A percentile compares a stretch with the other conserved stretches of the same genome.
Conservation (phyloP, 2,329 filamentous ascomycete species). For the Pseudogymnoascus sp. region DNA sequence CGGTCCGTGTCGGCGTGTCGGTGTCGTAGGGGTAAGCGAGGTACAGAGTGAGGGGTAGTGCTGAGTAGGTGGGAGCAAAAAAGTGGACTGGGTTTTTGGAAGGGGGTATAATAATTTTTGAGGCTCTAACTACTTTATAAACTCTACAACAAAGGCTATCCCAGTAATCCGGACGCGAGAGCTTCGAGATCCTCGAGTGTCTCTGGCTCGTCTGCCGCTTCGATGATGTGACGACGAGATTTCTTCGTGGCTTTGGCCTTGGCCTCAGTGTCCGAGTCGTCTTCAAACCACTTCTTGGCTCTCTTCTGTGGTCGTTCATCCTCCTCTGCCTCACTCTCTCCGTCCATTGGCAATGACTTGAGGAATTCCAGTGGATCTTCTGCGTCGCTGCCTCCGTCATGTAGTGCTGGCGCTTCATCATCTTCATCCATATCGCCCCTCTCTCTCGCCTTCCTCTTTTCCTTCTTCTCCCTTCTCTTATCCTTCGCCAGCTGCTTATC, state of each 20-base stretch:
- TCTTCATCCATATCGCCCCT: conserved; percentile 42
- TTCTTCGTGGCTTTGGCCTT: conserved; percentile 35
- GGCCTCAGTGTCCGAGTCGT: conserved; percentile 47
- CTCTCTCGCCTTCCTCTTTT: conserved; percentile 64
- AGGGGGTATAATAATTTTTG: conserved; percentile 8
- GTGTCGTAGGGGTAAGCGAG: conserved; percentile 1
- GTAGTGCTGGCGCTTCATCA: conserved; percentile 23
- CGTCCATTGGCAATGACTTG: conserved; percentile 48
- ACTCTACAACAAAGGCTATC: conserved; percentile 23
- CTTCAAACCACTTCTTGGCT: conserved; percentile 73
- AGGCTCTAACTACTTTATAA: conserved; percentile 6
- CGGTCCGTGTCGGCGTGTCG: background rate
- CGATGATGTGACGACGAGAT: conserved; percentile 44
- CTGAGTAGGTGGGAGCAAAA: background rate
- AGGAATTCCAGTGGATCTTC: conserved; percentile 52
- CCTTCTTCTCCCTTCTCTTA: conserved; percentile 68
- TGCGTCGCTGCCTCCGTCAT: conserved; percentile 34
- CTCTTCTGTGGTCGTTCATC: conserved; percentile 50
- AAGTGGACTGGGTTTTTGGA: background rate
- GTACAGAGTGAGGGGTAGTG: conserved; percentile 2
- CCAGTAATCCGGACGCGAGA: conserved; percentile 65
- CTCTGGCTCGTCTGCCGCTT: conserved; percentile 62
- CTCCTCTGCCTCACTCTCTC: conserved; percentile 34
- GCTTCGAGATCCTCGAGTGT: conserved; percentile 74
- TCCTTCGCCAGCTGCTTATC: conserved; percentile 77